Evolutionary conservation across 1,284 basidiomycete species (phyloP).

Genomic region (Exsudoporus floridanus): DNA sequence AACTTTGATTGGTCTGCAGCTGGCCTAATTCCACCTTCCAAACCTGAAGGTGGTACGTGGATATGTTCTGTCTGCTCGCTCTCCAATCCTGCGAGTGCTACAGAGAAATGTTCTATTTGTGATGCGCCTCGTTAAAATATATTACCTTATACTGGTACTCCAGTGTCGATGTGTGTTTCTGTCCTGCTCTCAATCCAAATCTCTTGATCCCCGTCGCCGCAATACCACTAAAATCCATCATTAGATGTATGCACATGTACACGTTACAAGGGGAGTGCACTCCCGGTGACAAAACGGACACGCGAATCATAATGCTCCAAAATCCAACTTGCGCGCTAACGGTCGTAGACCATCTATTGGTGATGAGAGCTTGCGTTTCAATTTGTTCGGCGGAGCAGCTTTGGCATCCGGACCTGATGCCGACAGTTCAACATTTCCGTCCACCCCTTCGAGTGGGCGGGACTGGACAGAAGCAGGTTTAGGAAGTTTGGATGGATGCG

Average conservation of each 20-base stretch:
- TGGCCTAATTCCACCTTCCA: constrained; percentile 43
- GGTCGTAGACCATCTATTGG: constrained; percentile 41
- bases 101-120: constrained; percentile 43
- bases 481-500: constrained; percentile 79
- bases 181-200: constrained; percentile 4
- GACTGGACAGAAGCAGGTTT: constrained; percentile 58
- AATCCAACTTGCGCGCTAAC: constrained; percentile 50
- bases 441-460: constrained; percentile 67
- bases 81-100: constrained; percentile 36
- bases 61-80: constrained; percentile 45
- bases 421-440: constrained; percentile 60
- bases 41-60: constrained; percentile 39
- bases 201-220: background rate
- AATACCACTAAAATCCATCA: constrained; percentile 1
- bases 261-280: background rate
- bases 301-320: constrained; percentile 28
- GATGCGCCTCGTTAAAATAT: constrained; percentile 36
- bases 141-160: constrained; percentile 10
- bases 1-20: constrained; percentile 56
- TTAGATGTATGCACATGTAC: constrained; percentile 11
- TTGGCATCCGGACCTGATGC: constrained; percentile 39
- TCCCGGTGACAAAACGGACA: background rate
- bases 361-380: constrained; percentile 50
- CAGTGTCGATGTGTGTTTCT: constrained; percentile 8
- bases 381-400: constrained; percentile 41